Evolutionary conservation across 108 stramenopile genomes (phyloP).

Genomic region (Discostella pseudostelligera): DNA sequence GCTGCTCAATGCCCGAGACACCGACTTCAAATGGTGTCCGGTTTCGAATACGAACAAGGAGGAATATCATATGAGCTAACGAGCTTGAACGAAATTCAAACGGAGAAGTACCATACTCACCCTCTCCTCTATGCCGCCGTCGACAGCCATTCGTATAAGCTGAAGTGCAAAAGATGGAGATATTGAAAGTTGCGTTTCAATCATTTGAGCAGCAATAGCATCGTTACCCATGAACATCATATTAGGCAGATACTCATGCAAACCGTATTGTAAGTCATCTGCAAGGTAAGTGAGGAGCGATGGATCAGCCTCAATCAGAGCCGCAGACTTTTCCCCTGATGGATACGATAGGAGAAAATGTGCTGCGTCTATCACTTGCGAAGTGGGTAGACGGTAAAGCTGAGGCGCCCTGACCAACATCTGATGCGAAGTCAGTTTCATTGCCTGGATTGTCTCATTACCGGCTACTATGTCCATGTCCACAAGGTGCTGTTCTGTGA

Average conservation of each 20-base stretch:
- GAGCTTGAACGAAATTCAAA: background rate
- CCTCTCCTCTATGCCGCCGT: conserved; percentile 36
- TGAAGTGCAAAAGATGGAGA: conserved; percentile 23
- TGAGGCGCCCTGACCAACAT: conserved; percentile 28
- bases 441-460: background rate
- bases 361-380: conserved; percentile 25
- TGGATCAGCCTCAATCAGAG: conserved; percentile 29
- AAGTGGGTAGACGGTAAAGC: conserved; percentile 30
- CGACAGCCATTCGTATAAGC: conserved; percentile 27
- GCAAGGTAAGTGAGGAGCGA: conserved; percentile 33
- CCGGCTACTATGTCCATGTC: conserved; percentile 15
- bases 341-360: conserved; percentile 19
- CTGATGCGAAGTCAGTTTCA: conserved; percentile 8
- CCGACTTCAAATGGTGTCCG: background rate
- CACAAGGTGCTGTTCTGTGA: conserved; percentile 22
- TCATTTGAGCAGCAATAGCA: conserved; percentile 18
- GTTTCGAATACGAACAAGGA: background rate
- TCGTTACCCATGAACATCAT: conserved; percentile 38
- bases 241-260: conserved; percentile 31
- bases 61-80: background rate
- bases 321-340: background rate
- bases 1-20: conserved; percentile 20
- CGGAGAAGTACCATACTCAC: conserved; percentile 1
- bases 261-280: conserved; percentile 26
- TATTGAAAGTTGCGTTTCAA: conserved; percentile 14